Conservation (phyloP, 2,329 filamentous ascomycete genomes). For the Zalaria sp. region DNA sequence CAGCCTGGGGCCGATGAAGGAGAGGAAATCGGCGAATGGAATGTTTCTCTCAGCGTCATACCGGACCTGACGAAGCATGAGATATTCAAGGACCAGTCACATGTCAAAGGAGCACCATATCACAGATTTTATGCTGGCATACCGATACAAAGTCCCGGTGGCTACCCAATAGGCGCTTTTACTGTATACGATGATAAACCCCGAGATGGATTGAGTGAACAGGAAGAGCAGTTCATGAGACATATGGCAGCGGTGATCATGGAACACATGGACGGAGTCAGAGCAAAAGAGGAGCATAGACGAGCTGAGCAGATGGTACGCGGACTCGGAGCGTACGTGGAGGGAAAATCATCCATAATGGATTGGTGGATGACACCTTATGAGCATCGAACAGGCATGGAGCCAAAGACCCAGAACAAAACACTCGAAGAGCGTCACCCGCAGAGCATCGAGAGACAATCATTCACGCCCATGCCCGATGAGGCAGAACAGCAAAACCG, state of each 20-base stretch:
- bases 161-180: conserved; percentile 46
- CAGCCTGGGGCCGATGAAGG: conserved; percentile 9
- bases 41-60: conserved; percentile 1
- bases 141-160: conserved; percentile 44
- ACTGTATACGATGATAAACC: conserved; percentile 44
- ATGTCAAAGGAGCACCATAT: not conserved
- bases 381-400: not conserved
- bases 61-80: not conserved
- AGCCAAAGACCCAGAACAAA: not conserved
- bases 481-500: too few species aligned
- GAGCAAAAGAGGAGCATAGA: conserved; percentile 36
- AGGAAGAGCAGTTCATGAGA: conserved; percentile 40
- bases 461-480: too few species aligned
- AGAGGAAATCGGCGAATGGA: conserved; percentile 2
- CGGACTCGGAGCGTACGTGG: conserved; percentile 35
- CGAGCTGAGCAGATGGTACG: conserved; percentile 40
- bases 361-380: conserved; percentile 1
- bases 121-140: conserved; percentile 41
- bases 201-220: conserved; percentile 33
- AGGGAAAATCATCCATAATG: conserved; percentile 6
- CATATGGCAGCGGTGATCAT: conserved; percentile 44
- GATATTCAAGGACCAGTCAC: not conserved
- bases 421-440: not conserved
- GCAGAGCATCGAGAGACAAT: too few species aligned
- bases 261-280: conserved; percentile 45